These are phyloP conservation scores for Eucalyptus grandis DNA, from an alignment of 345 rosid genomes.

Conservation along the genomic window DNA sequence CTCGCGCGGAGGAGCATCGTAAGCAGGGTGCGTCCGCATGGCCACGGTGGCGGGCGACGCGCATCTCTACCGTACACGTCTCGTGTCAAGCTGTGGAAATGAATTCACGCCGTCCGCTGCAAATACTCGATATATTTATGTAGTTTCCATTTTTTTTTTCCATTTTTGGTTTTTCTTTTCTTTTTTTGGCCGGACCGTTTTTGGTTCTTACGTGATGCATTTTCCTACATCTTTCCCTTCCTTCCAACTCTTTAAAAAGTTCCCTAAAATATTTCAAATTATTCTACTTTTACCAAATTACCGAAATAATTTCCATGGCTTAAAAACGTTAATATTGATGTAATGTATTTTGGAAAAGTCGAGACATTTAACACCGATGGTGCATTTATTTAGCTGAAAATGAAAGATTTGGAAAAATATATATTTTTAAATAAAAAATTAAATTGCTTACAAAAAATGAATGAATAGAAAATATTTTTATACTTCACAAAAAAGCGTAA, in stretches of 20 bases:
- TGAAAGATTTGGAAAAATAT: accelerated
- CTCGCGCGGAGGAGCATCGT: background rate
- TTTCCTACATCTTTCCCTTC: background rate
- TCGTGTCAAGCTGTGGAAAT: background rate
- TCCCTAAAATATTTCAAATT: background rate
- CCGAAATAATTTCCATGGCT: too few species aligned
- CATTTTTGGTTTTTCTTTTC: background rate
- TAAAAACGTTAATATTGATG: background rate
- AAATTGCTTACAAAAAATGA: background rate
- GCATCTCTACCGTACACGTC: background rate
- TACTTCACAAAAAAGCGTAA: accelerated
- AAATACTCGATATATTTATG: background rate
- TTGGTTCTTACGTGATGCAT: background rate
- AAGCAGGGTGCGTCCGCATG: background rate
- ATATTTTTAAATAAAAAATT: too few species aligned
- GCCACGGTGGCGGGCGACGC: background rate
- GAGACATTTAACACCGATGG: accelerated
- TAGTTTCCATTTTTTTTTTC: background rate
- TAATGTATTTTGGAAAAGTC: background rate
- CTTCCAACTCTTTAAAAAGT: background rate
- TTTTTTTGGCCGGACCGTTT: background rate
- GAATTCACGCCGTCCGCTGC: background rate
- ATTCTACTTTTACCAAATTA: background rate
- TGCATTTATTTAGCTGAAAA: accelerated
- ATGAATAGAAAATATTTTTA: accelerated